phyloP scores from a whole-genome alignment of 192 early-diverging fungal genomes.

The Backusella parvicylindrica region DNA sequence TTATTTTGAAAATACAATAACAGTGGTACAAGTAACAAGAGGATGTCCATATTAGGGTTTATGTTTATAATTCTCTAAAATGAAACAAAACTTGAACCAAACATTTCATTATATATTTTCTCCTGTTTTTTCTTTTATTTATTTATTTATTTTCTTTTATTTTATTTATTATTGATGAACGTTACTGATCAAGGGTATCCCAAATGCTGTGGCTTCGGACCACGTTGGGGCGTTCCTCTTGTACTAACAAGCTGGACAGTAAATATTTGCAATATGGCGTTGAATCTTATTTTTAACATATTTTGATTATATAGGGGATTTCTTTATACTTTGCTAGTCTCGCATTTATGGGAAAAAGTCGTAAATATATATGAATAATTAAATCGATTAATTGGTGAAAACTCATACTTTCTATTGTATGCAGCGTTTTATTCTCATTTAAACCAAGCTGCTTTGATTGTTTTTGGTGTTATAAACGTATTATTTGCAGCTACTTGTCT shows the following conservation, averaged over 20 bases:
- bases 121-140: not conserved
- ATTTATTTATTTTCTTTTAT: not conserved
- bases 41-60: not conserved
- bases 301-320: not conserved
- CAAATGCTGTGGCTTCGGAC: not conserved
- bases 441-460: not conserved
- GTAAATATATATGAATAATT: not conserved
- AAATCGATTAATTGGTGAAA: not conserved
- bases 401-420: not conserved
- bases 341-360: constrained; percentile 9
- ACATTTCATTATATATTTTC: not conserved
- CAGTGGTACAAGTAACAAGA: not conserved
- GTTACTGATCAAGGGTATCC: not conserved
- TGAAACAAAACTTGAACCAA: no score
- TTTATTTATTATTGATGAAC: not conserved
- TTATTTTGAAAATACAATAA: no score
- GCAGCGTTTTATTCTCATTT: constrained; percentile 5
- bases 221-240: not conserved
- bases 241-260: constrained; percentile 3
- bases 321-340: constrained; percentile 8
- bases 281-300: not conserved
- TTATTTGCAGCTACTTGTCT: not conserved
- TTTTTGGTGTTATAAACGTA: constrained; percentile 1
- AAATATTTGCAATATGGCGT: not conserved
- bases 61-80: not conserved